Evolutionary conservation across 495 filamentous ascomycete genomes (phyloP), one percentile per base, ranked within the genome.

Genomic region (Podospora pseudocomata): DNA sequence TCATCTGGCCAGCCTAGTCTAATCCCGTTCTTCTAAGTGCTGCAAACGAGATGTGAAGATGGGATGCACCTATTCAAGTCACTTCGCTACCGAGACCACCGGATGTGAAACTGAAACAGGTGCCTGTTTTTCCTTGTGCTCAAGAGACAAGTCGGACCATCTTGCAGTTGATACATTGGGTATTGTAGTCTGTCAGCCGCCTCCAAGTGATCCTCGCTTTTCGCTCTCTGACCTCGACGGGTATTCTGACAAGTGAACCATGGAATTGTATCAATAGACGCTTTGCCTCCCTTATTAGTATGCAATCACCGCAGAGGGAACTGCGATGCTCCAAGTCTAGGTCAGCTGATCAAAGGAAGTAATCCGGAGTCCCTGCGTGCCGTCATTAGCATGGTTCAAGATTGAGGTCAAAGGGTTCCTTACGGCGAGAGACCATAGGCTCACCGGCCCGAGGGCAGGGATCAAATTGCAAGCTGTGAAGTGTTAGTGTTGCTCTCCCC

Each of bases 361-460:
- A 98, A 78, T 98, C 94, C 28, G 94, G 94, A 72, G 94, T 98
- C 71, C 89, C 86, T 88, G 69, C 69, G 65, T 63, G 11, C 66
- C 58, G 73, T 72, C 70, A 73, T 65, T 5, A 58, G 49, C 28
- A 30, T 11, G 23, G 26, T 19, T 16, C 55, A 20, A 53, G 18
- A 5, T 49, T 23, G 26, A n/a, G 27, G 5, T 44, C 23, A 49
- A 26, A 49, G 34, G 28, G 27, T 55, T 63, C 77, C 86, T 79
- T 83, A 89, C 92, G 88, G 82, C 96, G 89, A 71, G 95, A 97
- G 73, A 99, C 95, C 96, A 98, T 98, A 16, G 95, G 95, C 78
- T 99, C 95, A 67, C 95, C 95, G 67, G 95, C 94, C 78, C 95
- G 86, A 60, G 95, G 95, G 85, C 95, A 98, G 68, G 95, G 95